phyloP scores from a whole-genome alignment of 1,284 basidiomycete genomes.

The Leccinum discolor region DNA sequence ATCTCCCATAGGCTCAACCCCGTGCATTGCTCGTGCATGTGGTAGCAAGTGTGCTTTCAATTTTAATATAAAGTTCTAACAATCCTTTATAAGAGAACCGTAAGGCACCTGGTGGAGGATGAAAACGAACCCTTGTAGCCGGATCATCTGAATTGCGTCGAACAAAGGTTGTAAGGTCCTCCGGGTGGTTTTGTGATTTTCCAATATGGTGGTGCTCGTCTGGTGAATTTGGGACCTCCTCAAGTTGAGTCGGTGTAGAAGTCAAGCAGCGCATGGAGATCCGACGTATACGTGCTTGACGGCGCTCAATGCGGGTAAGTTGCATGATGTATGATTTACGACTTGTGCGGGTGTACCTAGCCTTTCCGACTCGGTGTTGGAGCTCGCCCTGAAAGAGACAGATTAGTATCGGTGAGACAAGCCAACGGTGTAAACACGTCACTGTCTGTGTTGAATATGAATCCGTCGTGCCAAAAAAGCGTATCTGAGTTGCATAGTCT shows the following conservation, averaged over 20 bases:
- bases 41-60: background rate
- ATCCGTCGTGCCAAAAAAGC: background rate
- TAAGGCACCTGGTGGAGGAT: background rate
- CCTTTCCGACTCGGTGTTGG: background rate
- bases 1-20: background rate
- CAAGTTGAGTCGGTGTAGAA: background rate
- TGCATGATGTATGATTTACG: background rate
- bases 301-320: background rate
- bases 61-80: background rate
- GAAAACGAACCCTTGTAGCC: background rate
- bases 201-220: background rate
- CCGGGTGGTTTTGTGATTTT: background rate
- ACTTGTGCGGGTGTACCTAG: background rate
- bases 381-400: background rate
- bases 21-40: background rate
- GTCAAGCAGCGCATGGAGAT: background rate
- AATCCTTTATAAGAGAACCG: background rate
- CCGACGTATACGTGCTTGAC: background rate
- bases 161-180: background rate
- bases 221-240: background rate
- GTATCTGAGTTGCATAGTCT: background rate
- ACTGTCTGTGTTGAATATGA: background rate
- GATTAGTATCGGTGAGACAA: background rate
- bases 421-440: background rate
- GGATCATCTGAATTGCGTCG: background rate